Conservation (phyloP, 495 filamentous ascomycete species). For the Bacidia gigantensis region DNA sequence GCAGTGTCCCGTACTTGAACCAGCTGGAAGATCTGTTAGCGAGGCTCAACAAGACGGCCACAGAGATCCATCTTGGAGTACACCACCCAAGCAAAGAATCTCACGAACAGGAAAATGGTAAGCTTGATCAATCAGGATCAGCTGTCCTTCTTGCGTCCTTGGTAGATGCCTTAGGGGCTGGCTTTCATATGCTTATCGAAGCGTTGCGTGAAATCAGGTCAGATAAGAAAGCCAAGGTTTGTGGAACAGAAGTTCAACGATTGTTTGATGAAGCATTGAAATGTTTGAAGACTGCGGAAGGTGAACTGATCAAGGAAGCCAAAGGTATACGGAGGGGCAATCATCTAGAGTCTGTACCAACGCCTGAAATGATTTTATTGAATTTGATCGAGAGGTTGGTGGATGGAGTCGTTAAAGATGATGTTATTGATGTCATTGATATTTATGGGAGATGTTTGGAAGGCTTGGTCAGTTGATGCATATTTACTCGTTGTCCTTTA, state of each 20-base stretch:
- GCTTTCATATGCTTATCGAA: slow-evolving; percentile 5
- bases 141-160: slow-evolving; percentile 8
- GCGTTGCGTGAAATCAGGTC: neutral
- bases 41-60: too few relatives aligned
- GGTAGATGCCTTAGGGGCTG: slow-evolving; percentile 8
- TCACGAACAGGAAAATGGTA: too few relatives aligned
- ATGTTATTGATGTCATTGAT: slow-evolving; percentile 5
- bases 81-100: too few relatives aligned
- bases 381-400: slow-evolving; percentile 3
- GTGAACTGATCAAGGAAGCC: slow-evolving; percentile 10
- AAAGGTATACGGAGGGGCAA: neutral
- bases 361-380: slow-evolving; percentile 8
- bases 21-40: too few relatives aligned
- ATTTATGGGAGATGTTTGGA: slow-evolving; percentile 6
- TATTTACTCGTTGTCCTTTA: too few relatives aligned
- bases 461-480: slow-evolving; percentile 4
- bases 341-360: slow-evolving; percentile 7
- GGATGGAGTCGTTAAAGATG: neutral
- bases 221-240: neutral
- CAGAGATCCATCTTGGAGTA: too few relatives aligned
- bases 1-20: too few relatives aligned
- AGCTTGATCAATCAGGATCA: too few relatives aligned
- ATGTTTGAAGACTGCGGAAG: slow-evolving; percentile 6
- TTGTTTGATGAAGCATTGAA: slow-evolving; percentile 4
- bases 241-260: neutral